Percentiles rank a stretch among this genome's conserved stretches.
Evolutionary conservation across 805 yeast genomes (phyloP).

Genomic region (Metschnikowia matae): DNA sequence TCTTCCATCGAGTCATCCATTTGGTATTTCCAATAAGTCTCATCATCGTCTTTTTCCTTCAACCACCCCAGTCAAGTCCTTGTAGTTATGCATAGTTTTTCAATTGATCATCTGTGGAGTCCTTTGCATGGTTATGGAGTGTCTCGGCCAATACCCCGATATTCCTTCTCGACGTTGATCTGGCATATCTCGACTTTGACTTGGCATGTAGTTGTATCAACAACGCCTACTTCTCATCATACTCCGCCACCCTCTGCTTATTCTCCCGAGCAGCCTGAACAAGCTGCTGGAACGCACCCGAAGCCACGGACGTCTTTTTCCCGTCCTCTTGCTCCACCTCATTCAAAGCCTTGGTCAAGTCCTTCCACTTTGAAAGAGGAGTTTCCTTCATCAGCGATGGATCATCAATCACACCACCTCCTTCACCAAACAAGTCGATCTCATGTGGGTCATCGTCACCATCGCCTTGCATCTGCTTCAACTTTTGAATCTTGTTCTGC

Average conservation of each 20-base stretch:
- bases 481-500: conserved; percentile 70
- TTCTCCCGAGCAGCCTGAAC: conserved; percentile 65
- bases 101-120: too few species aligned
- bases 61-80: too few species aligned
- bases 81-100: too few species aligned
- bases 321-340: conserved; percentile 11
- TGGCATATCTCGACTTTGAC: neutral
- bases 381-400: conserved; percentile 11
- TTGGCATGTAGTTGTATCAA: neutral
- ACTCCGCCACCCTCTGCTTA: conserved; percentile 41
- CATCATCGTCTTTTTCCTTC: too few species aligned
- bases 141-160: too few species aligned
- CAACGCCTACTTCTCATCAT: conserved; percentile 5
- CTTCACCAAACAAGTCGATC: conserved; percentile 39
- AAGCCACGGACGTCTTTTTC: conserved; percentile 39
- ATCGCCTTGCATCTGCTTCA: conserved; percentile 57
- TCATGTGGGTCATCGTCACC: conserved; percentile 49
- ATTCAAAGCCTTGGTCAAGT: conserved; percentile 23
- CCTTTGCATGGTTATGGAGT: too few species aligned
- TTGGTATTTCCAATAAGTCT: too few species aligned
- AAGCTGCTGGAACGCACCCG: conserved; percentile 63
- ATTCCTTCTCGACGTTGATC: neutral
- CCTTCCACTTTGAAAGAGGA: conserved; percentile 29
- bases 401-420: conserved; percentile 17
- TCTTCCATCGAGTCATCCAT: too few species aligned